Base-by-base conservation (phyloP, 1,284 basidiomycete species). In the Heterobasidion occidentale region DNA sequence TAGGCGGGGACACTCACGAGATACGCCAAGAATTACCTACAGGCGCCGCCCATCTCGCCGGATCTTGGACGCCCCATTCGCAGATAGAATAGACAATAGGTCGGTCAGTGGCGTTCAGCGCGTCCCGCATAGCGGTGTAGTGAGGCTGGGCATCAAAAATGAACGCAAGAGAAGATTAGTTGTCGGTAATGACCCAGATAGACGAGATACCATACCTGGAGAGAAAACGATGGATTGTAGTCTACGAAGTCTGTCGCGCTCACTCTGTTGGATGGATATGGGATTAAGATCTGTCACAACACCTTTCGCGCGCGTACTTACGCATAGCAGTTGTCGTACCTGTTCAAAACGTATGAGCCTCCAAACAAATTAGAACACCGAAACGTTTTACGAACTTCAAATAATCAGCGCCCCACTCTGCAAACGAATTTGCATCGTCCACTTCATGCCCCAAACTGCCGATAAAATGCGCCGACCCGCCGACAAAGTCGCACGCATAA, bases 71-170 rank as follows among this genome's bases (percentile, higher is more conserved):
- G 46, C 77, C 77, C 79, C 81, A 82, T 63, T 81, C 76, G 54
- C 81, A 82, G 34, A 81, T 71, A 9, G 78, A 77, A 62, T 77
- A 83, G 3, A 81, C 68, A 48, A 82, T 76, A 1, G 74, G 71
- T 8, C 76, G 74, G 5, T 72, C 74, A 0, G 77, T 79, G 0
- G 70, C 71, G 48, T 67, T 67, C 11, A 84, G 66, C 0, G 80
- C 80, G 48, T 78, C 70, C 55, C 71, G 65, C 82, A 84, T 84
- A 4, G 71, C 68, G 5, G 64, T 65, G 62, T 76, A 81, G 63
- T 77, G 74, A 36, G 73, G 59, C 75, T 76, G 56, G 27, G 5
- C 27, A 27, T 4, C 47, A 50, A 50, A 17, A 42, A 15, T 36
- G 50, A 17, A 45, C 17, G 42, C 7, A 6, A 8, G 14, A 27